Conservation (phyloP, 1,139 yeast genomes). For the Pichia sp. region DNA sequence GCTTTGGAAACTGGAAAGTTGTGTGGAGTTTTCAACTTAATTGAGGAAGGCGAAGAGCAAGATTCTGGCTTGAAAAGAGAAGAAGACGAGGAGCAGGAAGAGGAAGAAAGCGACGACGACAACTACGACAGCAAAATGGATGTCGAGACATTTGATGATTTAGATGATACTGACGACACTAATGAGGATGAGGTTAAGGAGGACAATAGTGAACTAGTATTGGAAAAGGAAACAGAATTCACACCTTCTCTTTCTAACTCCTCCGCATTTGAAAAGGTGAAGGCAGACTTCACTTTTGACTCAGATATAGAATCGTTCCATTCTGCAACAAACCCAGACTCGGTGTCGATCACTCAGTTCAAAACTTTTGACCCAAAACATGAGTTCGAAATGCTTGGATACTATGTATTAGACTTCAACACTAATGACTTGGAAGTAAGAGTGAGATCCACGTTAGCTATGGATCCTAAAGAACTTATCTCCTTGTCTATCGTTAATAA, state of each 20-base stretch:
- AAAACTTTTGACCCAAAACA: background rate
- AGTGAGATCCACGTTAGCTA: background rate
- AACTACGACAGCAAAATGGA: background rate
- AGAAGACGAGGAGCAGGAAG: too few species aligned
- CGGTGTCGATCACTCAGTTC: background rate
- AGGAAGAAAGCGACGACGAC: background rate
- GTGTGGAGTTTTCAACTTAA: background rate
- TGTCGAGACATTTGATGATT: background rate
- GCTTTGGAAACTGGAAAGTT: background rate
- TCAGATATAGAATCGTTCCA: background rate
- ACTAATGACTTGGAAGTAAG: constrained; percentile 9
- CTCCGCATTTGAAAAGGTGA: background rate
- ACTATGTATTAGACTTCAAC: constrained; percentile 1
- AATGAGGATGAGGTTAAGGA: background rate
- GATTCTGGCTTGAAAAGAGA: background rate
- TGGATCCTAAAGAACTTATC: constrained; percentile 1
- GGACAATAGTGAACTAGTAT: background rate
- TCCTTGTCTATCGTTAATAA: constrained; percentile 5
- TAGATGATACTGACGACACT: background rate
- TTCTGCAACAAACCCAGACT: background rate
- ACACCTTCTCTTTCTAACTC: constrained; percentile 1
- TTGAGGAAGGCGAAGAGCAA: background rate
- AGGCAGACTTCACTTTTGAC: background rate
- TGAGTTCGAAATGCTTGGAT: constrained; percentile 7
- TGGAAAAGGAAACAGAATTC: background rate